Conservation (phyloP, 441 rosid species). For the Sinapis alba region DNA sequence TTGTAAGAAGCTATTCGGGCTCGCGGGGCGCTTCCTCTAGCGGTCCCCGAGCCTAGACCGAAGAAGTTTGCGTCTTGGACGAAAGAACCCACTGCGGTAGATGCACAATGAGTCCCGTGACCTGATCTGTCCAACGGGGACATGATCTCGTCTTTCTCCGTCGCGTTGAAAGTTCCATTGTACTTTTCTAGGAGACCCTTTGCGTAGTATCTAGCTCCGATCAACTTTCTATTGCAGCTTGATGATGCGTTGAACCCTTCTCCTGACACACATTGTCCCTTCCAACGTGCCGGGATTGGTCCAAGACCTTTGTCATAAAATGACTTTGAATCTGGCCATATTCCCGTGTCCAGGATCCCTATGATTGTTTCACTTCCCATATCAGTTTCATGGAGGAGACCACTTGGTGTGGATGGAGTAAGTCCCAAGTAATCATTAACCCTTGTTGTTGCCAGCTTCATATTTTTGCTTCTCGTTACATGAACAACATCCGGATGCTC, state of each 20-base stretch:
- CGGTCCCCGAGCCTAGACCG: constrained; percentile 66
- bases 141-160: not conserved
- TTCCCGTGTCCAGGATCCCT: constrained; percentile 67
- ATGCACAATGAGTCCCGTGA: constrained; percentile 85
- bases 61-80: constrained; percentile 50
- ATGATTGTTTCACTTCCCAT: constrained; percentile 68
- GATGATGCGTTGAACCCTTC: constrained; percentile 47
- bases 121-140: constrained; percentile 63
- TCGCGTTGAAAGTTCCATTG: constrained; percentile 4
- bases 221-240: constrained; percentile 59
- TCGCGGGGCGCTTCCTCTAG: constrained; percentile 68
- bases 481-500: constrained; percentile 61
- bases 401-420: constrained; percentile 42
- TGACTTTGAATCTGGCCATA: constrained; percentile 72
- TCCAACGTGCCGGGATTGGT: constrained; percentile 58
- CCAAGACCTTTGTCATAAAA: constrained; percentile 51
- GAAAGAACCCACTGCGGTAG: constrained; percentile 58
- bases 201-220: constrained; percentile 71
- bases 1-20: constrained; percentile 81
- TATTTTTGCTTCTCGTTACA: constrained; percentile 51
- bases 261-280: constrained; percentile 65
- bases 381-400: constrained; percentile 45
- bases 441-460: constrained; percentile 63
- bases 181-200: constrained; percentile 35
- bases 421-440: constrained; percentile 71